Evolutionary conservation across 1,284 basidiomycete genomes (phyloP), one percentile per base, ranked within the genome.

Genomic region (Tilletia horrida): DNA sequence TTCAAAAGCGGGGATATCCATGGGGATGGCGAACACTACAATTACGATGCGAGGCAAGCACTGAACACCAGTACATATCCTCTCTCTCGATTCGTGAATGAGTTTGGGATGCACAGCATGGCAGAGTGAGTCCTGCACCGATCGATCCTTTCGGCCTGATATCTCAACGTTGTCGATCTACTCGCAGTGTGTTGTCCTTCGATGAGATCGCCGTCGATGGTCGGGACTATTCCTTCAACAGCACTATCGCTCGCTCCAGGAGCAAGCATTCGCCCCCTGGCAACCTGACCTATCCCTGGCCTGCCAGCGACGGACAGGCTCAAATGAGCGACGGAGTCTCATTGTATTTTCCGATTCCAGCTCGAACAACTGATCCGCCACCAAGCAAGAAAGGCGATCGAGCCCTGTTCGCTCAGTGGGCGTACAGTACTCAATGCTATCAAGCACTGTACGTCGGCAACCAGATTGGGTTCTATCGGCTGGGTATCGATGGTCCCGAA

Each of bases 61-160:
- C 88, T 88, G 77, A 83, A 88, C 71, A 85, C 87, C 69, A 84
- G 83, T 64, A 86, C 86, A 0, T 88, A 85, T 74, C 86, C 87
- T 2, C 83, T 86, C 2, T 83, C 84, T n/a, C 83, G 86, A 83
- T 88, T 86, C 69, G 84, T 88, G 45, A 88, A 88, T 69, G 87
- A 88, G 74, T 88, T 88, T 69, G 87, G 87, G 18, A 88, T 88
- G 81, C 88, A 88, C 75, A 88, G 87, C 0, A 86, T 88, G 84
- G 87, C 88, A 31, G 55, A 59, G 55, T 59, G 55, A 59, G 55
- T 31, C 14, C 18, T 25, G 11, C 50, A 21, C 50, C 18, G 3
- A 21, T 25, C 13, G n/a, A 13, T 21, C 23, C 21, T 21, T 52
- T 27, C 50, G 21, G 21, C 23, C 13, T 52, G 50, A 16, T 25